Evolutionary conservation across 805 yeast species (phyloP), one percentile per base, ranked within the genome.

Genomic region (Yamadazyma sp.): DNA sequence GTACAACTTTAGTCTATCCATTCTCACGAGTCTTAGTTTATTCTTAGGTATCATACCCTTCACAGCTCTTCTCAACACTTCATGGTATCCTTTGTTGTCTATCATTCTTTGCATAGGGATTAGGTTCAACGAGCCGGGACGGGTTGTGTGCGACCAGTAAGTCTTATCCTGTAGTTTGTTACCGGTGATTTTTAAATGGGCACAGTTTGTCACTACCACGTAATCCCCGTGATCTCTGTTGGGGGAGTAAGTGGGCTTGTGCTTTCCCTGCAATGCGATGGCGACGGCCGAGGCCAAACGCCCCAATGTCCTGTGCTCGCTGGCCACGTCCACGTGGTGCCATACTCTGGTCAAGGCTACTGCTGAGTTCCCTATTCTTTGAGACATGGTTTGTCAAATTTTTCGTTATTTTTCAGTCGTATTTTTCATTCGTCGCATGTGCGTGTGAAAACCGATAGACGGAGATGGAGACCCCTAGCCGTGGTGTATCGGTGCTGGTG

Each of bases 11-110:
- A 93, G 71, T 57, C 99, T 78, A 18, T 79, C 91, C 54, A 93
- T 62, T 59, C 99, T 80, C 10, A 70, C 65, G 52, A 82, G 76
- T 60, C 98, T 78, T 46, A 83, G 75, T 53, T 81, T 80, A 61
- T 93, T 91, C 67, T 87, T 90, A 28, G 99, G 99, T 39, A 93
- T 72, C 99, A 93, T 93, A 40, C 95, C 95, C 46, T 87, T 82
- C 5, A 93, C 99, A 2, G 99, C 98, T 51, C 84, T 78, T 52
- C 65, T 77, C 52, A 93, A 67, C 9, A 90, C 67, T 61, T 93
- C 98, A n/a, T 87, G 82, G 50, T 80, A 85, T 6, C 99, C 99
- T 52, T 82, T 80, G 57, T 89, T 82, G 32, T 69, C 77, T 26
- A 79, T 77, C 60, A 90, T 65, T 44, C 77, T 80, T 39, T 80